A percentile compares a stretch with the other conserved stretches of the same genome.
Evolutionary conservation across 352 stramenopile species (phyloP).

Genomic region (Phytopythium oedochilum): DNA sequence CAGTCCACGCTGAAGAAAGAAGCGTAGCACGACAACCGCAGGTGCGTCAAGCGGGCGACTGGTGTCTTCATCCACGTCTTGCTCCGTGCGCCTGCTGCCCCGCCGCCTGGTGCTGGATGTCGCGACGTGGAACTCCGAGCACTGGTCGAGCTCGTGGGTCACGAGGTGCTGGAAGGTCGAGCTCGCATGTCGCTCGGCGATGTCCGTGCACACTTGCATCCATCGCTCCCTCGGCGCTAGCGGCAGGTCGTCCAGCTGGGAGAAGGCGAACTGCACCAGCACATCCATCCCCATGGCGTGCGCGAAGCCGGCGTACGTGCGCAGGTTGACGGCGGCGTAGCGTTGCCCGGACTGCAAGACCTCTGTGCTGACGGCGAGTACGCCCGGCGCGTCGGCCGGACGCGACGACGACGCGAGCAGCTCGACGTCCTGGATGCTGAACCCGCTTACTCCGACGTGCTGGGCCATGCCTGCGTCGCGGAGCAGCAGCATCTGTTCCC

Average conservation of each 20-base stretch:
- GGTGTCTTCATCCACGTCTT: background rate
- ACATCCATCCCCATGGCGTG: slow-evolving; percentile 39
- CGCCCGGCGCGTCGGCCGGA: slow-evolving; percentile 16
- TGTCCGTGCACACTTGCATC: slow-evolving; percentile 17
- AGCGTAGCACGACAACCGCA: slow-evolving; percentile 36
- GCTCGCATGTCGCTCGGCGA: slow-evolving; percentile 26
- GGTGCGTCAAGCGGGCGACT: slow-evolving; percentile 24
- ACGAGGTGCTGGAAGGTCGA: slow-evolving; percentile 34
- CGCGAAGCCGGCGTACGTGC: slow-evolving; percentile 25
- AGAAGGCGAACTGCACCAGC: slow-evolving; percentile 30
- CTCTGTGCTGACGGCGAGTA: slow-evolving; percentile 13
- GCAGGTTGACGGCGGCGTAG: too few relatives aligned
- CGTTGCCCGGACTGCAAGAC: slow-evolving; percentile 5
- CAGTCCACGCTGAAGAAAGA: slow-evolving; percentile 46
- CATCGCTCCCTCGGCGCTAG: slow-evolving; percentile 17
- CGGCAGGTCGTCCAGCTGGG: slow-evolving; percentile 15
- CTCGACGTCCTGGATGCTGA: slow-evolving; percentile 50
- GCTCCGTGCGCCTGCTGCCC: slow-evolving; percentile 5
- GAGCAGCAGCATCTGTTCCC: slow-evolving; percentile 33
- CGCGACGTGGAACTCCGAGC: slow-evolving; percentile 24
- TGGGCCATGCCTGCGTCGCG: slow-evolving; percentile 26
- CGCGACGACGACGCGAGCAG: slow-evolving; percentile 32
- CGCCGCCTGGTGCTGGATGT: slow-evolving; percentile 9
- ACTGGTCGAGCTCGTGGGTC: slow-evolving; percentile 34
- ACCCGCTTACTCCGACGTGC: slow-evolving; percentile 39